phyloP scores from a whole-genome alignment of 768 basidiomycete species.

The Collybia mongolica region DNA sequence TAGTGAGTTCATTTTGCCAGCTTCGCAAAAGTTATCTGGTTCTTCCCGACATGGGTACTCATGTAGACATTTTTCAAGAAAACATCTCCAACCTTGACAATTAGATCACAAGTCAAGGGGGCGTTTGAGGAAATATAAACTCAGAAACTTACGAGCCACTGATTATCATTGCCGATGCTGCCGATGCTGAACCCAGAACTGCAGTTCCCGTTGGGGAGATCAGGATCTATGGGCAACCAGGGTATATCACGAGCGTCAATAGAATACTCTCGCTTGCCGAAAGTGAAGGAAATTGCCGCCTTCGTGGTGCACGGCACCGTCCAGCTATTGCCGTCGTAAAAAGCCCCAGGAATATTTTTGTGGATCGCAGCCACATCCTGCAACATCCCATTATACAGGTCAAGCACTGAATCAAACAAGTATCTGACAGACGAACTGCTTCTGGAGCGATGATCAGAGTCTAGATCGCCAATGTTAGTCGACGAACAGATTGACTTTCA shows the following conservation, averaged over 20 bases:
- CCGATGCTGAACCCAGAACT: conserved; percentile 60
- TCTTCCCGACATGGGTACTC: conserved; percentile 31
- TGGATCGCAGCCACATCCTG: conserved; percentile 59
- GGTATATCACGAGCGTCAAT: conserved; percentile 60
- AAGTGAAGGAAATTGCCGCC: conserved; percentile 50
- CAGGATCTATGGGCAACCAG: conserved; percentile 47
- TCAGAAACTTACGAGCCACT: conserved; percentile 58
- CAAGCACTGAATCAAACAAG: neutral
- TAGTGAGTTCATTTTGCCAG: conserved; percentile 4
- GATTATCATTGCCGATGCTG: conserved; percentile 41
- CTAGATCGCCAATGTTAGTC: conserved; percentile 2
- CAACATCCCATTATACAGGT: neutral
- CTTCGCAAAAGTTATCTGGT: conserved; percentile 32
- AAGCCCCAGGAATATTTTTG: conserved; percentile 52
- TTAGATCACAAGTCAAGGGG: neutral
- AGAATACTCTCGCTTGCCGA: conserved; percentile 57
- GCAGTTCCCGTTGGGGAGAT: conserved; percentile 52
- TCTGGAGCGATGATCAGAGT: conserved; percentile 18
- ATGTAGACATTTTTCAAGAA: conserved; percentile 43
- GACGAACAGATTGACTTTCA: neutral
- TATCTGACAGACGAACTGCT: conserved; percentile 14
- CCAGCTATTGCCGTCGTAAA: conserved; percentile 47
- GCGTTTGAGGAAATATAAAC: conserved; percentile 1
- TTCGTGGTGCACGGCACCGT: conserved; percentile 66
- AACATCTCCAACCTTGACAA: conserved; percentile 32